Percentiles rank a stretch among this genome's conserved stretches.
Evolutionary conservation across 2,329 filamentous ascomycete genomes (phyloP).

Genomic region (Aspergillus flavus): DNA sequence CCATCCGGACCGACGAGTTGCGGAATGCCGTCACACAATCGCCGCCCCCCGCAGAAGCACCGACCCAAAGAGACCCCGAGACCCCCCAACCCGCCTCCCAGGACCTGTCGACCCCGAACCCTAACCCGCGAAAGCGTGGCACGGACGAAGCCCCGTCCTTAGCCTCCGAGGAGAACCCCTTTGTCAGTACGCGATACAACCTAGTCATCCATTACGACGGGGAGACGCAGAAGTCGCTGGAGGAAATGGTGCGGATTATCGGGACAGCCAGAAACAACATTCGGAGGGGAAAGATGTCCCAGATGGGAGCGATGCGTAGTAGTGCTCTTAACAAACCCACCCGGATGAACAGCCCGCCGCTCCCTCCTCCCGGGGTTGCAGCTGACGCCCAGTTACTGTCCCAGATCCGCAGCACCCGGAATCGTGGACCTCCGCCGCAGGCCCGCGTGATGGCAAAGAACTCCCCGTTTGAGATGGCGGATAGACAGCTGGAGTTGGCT

Average conservation of each 20-base stretch:
- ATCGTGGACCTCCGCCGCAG: slow-evolving; percentile 40
- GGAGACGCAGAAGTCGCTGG: slow-evolving; percentile 79
- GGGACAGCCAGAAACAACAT: slow-evolving; percentile 80
- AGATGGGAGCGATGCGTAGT: slow-evolving; percentile 32
- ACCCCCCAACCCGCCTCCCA: slow-evolving; percentile 13
- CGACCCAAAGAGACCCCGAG: slow-evolving; percentile 1
- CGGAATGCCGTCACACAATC: not conserved
- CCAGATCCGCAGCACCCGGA: slow-evolving; percentile 32
- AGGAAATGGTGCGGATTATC: slow-evolving; percentile 79
- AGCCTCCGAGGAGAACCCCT: slow-evolving; percentile 39
- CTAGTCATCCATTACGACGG: slow-evolving; percentile 93
- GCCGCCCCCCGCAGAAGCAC: slow-evolving; percentile 7
- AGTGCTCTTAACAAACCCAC: slow-evolving; percentile 18
- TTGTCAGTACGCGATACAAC: slow-evolving; percentile 72
- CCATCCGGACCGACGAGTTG: slow-evolving; percentile 39
- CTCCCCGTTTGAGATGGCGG: slow-evolving; percentile 70
- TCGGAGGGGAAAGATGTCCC: slow-evolving; percentile 74
- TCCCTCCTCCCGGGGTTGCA: not conserved
- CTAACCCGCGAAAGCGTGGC: slow-evolving; percentile 39
- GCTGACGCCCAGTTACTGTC: slow-evolving; percentile 19
- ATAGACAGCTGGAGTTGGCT: slow-evolving; percentile 76
- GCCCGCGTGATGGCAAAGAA: slow-evolving; percentile 56
- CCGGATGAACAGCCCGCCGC: not conserved
- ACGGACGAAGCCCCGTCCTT: slow-evolving; percentile 37
- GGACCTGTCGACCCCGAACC: slow-evolving; percentile 23